Percentiles rank a stretch among this genome's conserved stretches.
These are phyloP conservation scores for Fusarium chlamydosporum DNA, from an alignment of 2,329 filamentous ascomycete species.

Conservation along the genomic window DNA sequence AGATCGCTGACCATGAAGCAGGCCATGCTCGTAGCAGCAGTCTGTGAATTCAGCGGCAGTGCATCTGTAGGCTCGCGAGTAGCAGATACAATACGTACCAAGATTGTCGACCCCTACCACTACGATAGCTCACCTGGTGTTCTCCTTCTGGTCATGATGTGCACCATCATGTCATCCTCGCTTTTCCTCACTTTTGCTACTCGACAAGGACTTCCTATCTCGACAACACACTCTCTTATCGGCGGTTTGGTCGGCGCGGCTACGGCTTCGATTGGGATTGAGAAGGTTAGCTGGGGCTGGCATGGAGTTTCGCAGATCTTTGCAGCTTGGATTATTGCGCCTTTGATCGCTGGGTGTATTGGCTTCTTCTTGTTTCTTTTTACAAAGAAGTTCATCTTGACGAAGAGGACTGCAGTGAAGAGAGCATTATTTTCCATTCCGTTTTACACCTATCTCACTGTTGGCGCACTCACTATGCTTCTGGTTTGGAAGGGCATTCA, in stretches of 20 bases:
- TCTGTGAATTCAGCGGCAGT: constrained; percentile 73
- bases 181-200: constrained; percentile 68
- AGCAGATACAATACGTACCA: constrained; percentile 71
- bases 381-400: constrained; percentile 55
- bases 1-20: constrained; percentile 74
- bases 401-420: constrained; percentile 49
- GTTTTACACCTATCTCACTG: constrained; percentile 57
- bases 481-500: constrained; percentile 63
- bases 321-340: constrained; percentile 57
- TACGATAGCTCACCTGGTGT: constrained; percentile 69
- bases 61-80: constrained; percentile 72
- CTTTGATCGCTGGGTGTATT: constrained; percentile 53
- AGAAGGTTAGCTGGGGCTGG: constrained; percentile 57
- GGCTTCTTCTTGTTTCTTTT: constrained; percentile 54
- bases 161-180: constrained; percentile 65
- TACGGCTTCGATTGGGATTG: constrained; percentile 55
- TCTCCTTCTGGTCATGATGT: constrained; percentile 69
- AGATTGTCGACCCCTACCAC: constrained; percentile 62
- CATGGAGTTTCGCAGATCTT: constrained; percentile 58
- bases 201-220: constrained; percentile 65
- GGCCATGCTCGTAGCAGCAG: constrained; percentile 69
- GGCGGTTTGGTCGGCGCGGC: constrained; percentile 58
- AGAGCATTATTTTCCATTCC: constrained; percentile 56
- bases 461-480: constrained; percentile 62
- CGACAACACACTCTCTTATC: constrained; percentile 68